A percentile compares a stretch with the other conserved stretches of the same genome.
Evolutionary conservation across 176 grass and related monocot genomes (phyloP).

Genomic region (Oryza glaberrima): DNA sequence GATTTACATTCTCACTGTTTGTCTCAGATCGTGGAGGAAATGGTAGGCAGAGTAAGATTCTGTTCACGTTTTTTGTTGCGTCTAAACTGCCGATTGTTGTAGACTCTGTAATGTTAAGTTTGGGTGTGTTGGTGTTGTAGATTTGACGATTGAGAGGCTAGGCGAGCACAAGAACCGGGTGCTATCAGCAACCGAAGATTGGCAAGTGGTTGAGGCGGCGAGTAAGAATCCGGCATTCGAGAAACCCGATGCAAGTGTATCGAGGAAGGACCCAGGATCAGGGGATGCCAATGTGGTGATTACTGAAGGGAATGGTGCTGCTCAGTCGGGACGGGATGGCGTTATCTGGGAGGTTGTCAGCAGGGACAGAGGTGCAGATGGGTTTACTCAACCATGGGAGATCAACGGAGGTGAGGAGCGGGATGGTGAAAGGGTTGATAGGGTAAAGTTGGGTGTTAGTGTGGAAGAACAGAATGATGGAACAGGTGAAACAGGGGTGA

Average conservation of each 20-base stretch:
- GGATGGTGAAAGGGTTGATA: neutral
- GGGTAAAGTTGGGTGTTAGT: neutral
- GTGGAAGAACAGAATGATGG: conserved; percentile 31
- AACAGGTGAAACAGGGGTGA: conserved; percentile 4
- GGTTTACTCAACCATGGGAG: neutral
- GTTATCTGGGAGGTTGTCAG: conserved; percentile 41
- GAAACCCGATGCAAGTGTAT: neutral
- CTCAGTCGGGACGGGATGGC: neutral
- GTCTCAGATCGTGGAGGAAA: conserved; percentile 7
- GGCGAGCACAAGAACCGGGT: conserved; percentile 76
- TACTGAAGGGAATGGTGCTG: neutral
- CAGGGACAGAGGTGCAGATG: neutral
- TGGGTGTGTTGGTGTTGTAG: conserved; percentile 22
- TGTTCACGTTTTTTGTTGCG: neutral
- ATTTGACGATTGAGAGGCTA: conserved; percentile 51
- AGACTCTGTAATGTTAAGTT: neutral
- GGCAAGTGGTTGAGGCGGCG: conserved; percentile 45
- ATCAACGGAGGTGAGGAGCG: neutral
- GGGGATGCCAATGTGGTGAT: neutral
- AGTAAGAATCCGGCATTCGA: conserved; percentile 8
- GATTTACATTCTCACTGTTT: neutral
- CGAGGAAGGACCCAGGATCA: conserved; percentile 16
- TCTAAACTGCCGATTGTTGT: neutral
- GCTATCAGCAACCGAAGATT: conserved; percentile 56
- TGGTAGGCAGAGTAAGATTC: neutral